Evolutionary conservation across 75 land plant species (phyloP).

Genomic region (Pseudotsuga menziesii): DNA sequence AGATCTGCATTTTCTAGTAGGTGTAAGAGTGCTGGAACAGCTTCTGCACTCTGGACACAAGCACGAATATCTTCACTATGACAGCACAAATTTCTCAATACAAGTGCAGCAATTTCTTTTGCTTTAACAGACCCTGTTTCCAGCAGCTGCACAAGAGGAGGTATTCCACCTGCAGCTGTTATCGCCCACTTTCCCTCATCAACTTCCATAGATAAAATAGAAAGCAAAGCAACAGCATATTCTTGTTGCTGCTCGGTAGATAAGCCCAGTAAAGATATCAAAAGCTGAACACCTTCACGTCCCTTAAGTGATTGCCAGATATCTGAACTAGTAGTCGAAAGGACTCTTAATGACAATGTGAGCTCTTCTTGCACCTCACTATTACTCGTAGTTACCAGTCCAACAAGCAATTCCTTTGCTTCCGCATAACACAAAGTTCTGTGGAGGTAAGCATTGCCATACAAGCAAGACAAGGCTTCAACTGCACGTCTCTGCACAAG

Average conservation of each 20-base stretch:
- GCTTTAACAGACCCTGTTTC: slow-evolving; percentile 46
- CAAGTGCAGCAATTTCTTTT: slow-evolving; percentile 41
- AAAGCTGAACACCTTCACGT: slow-evolving; percentile 49
- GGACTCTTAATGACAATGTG: slow-evolving; percentile 24
- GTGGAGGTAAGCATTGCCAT: slow-evolving; percentile 31
- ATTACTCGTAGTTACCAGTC: slow-evolving; percentile 32
- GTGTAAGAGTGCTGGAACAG: slow-evolving; percentile 49
- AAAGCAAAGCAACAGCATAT: slow-evolving; percentile 42
- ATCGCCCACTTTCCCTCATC: slow-evolving; percentile 59
- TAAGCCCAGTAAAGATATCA: slow-evolving; percentile 42
- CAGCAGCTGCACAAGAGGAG: slow-evolving; percentile 49
- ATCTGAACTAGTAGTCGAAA: slow-evolving; percentile 22
- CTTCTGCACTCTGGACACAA: slow-evolving; percentile 35
- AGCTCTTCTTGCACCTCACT: slow-evolving; percentile 34
- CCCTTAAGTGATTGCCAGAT: slow-evolving; percentile 34
- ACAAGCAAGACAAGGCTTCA: slow-evolving; percentile 41
- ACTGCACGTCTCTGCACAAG: slow-evolving; percentile 35
- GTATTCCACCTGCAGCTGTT: slow-evolving; percentile 63
- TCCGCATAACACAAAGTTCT: slow-evolving; percentile 30
- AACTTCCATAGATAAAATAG: slow-evolving; percentile 36
- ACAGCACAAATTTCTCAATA: slow-evolving; percentile 42
- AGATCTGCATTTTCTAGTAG: slow-evolving; percentile 37
- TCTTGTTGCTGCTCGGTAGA: slow-evolving; percentile 45
- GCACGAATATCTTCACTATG: slow-evolving; percentile 49
- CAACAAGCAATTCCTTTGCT: slow-evolving; percentile 47